Evolutionary conservation across 2,329 filamentous ascomycete genomes (phyloP), one percentile per base, ranked within the genome.

Genomic region (Paraconiothyrium sp.): DNA sequence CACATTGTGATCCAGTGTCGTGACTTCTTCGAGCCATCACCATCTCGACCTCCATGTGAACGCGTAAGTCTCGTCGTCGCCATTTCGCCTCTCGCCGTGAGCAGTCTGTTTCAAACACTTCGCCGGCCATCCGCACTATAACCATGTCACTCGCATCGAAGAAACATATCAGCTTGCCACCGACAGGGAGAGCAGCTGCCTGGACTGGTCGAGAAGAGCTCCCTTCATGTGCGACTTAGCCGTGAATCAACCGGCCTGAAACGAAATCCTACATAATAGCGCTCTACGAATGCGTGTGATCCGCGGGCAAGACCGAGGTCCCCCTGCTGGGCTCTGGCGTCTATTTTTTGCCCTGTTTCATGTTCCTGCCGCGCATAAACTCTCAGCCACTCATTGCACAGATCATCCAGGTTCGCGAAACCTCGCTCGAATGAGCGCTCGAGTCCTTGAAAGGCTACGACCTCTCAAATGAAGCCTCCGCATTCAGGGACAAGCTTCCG

Each of bases 281-380:
- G 35, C 22, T 27, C 13, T 20, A 11, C 20, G 9, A 16, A 39
- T 16, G 20, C 32, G 54, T 47, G 39, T 47, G 43, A 34, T 37
- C 39, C 14, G 7, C 52, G 30, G 13, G 20, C 37, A 41, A 24
- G 6, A 22, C 37, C 49, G 20, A n/a, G 56, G 47, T 47, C 30
- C 27, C 34, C 54, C 30, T 54, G 27, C n/a, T 39, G 27, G 34
- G 50, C 14, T 27, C 55, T 4, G 57, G 61, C 61, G 61, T 57
- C 59, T 62, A 52, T 48, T 51, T 50, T 32, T 54, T 46, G 24
- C 48, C 41, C 16, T 55, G 61, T 63, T 63, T 63, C 61, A 63
- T 11, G 54, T 60, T 57, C 11, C 52, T 22, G 20, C 32, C 30
- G 22, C 43, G 24, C 35, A 58, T 27, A 16, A 30, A 43, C 48